These are phyloP conservation scores for Pseudocercospora vitis DNA, from an alignment of 2,329 filamentous ascomycete species.

Conservation along the genomic window DNA sequence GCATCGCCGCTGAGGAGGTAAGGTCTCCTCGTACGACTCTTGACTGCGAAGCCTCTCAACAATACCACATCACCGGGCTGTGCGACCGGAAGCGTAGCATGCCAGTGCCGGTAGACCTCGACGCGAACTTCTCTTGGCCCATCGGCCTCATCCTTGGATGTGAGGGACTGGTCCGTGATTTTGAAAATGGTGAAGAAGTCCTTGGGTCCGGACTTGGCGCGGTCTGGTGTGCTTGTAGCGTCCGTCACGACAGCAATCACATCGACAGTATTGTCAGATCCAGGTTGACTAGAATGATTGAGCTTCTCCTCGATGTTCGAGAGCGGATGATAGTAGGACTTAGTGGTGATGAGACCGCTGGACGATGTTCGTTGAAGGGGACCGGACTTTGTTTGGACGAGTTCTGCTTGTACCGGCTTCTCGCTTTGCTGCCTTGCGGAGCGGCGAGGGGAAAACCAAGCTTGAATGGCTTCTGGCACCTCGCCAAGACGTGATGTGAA, in stretches of 20 bases:
- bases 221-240: conserved; percentile 35
- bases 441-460: conserved; percentile 39
- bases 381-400: conserved; percentile 4
- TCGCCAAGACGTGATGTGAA: conserved; percentile 34
- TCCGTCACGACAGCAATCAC: conserved; percentile 47
- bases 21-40: conserved; percentile 40
- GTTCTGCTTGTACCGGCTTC: conserved; percentile 1
- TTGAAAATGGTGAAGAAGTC: conserved; percentile 47
- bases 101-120: conserved; percentile 48
- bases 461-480: conserved; percentile 38
- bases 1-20: conserved; percentile 44
- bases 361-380: conserved; percentile 12
- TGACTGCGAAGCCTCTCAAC: conserved; percentile 46
- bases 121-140: conserved; percentile 31
- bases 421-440: conserved; percentile 21
- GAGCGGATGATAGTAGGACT: conserved; percentile 50
- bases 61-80: conserved; percentile 47
- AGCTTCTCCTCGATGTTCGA: conserved; percentile 41
- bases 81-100: conserved; percentile 43
- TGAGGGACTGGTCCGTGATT: conserved; percentile 42
- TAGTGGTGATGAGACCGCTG: conserved; percentile 15
- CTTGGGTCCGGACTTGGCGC: conserved; percentile 45
- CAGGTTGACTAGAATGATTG: conserved; percentile 42
- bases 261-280: conserved; percentile 40
- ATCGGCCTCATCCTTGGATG: conserved; percentile 6